Percentiles rank a stretch among this genome's conserved stretches.
Conservation (phyloP, 257 asterid genomes). For the Rauvolfia tetraphylla region DNA sequence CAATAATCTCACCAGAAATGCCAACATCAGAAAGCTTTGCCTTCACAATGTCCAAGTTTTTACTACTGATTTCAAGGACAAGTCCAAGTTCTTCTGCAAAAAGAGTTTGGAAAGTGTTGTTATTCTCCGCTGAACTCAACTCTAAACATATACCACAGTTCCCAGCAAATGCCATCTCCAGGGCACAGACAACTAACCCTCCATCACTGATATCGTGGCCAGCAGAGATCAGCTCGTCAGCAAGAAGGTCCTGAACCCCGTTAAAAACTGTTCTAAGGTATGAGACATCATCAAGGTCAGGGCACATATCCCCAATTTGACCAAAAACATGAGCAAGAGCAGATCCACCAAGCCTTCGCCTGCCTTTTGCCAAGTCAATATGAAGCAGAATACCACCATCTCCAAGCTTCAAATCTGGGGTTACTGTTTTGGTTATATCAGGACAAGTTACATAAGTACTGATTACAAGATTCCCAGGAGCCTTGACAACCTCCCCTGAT, state of each 20-base stretch:
- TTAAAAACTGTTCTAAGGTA: conserved; percentile 71
- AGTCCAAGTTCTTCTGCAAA: conserved; percentile 92
- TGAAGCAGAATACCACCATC: conserved; percentile 79
- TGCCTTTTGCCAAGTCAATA: conserved; percentile 84
- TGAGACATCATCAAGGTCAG: conserved; percentile 79
- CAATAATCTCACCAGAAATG: conserved; percentile 54
- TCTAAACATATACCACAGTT: conserved; percentile 65
- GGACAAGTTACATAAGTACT: conserved; percentile 92
- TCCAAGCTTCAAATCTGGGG: conserved; percentile 83
- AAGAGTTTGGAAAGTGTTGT: conserved; percentile 46
- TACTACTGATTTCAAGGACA: conserved; percentile 57
- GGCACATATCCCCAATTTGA: conserved; percentile 80
- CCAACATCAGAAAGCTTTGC: conserved; percentile 46
- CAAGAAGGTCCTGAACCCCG: conserved; percentile 65
- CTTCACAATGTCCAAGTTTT: conserved; percentile 39
- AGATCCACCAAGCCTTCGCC: conserved; percentile 82
- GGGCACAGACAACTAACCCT: conserved; percentile 65
- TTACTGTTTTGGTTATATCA: conserved; percentile 85
- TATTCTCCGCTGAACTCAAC: conserved; percentile 39
- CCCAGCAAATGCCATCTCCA: conserved; percentile 97
- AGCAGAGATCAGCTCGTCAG: conserved; percentile 70
- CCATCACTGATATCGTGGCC: conserved; percentile 98
- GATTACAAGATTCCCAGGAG: conserved; percentile 92
- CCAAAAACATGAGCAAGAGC: conserved; percentile 89
- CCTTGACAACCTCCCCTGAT: conserved; percentile 85